Base-by-base conservation (phyloP, 1,284 basidiomycete genomes). In the Sporisorium graminicola region DNA sequence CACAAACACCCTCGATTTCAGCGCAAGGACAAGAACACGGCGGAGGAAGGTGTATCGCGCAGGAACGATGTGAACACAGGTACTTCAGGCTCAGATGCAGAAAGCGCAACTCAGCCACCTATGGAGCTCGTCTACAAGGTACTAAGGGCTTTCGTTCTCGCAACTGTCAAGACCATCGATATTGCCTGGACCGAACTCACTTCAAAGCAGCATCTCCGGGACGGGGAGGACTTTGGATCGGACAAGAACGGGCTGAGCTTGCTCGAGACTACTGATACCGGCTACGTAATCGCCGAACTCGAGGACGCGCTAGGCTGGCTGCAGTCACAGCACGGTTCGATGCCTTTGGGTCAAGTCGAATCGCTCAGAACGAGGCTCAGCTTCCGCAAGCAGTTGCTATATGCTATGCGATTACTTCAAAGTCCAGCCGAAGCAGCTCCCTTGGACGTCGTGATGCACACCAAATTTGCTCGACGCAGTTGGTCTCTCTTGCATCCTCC, bases 201-300 rank as follows among this genome's bases (percentile, higher is more conserved):
- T 1, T 66, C 74, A 1, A 69, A 72, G 35, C 74, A 73, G 58
- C 58, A 77, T 31, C 52, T 77, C 0, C 58, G 62, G 20, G 74
- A 77, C 26, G 43, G 90, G 59, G 94, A 97, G 88, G 94, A 95
- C 82, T 93, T 91, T 90, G 91, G 93, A 83, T 89, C 91, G 62
- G 94, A 95, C 77, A 94, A 94, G 86, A 92, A 91, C 78, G 93
- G 94, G 20, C 88, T 94, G 0, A 90, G 91, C 0, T 87, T 95
- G n/a, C 87, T 91, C 22, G 93, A 95, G 85, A 88, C 89, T 2
- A 87, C 92, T 31, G 89, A 90, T n/a, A 88, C 90, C 4, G 88
- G 88, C 57, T 88, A 89, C 55, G 87, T 92, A n/a, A 65, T 92
- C 1, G 86, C 87, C 7, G 87, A 88, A 60, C 86, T 95, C 9